Base-by-base conservation (phyloP, 1,139 yeast genomes). In the Pichia inconspicua region DNA sequence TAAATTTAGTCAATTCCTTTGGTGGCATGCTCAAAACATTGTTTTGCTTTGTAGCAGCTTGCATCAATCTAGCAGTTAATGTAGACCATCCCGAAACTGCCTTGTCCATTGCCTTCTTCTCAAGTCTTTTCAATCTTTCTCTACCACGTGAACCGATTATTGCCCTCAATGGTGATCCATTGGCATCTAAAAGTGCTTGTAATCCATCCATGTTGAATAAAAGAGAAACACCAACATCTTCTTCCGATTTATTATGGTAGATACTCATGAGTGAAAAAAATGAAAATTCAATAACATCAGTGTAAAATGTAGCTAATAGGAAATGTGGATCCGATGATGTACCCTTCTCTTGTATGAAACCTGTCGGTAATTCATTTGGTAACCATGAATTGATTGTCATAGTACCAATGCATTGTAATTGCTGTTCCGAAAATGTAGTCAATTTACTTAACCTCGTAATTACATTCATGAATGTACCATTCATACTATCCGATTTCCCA, bases 81-180 rank as follows among this genome's bases (percentile, higher is more conserved):
- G 74, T 75, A 57, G 85, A 84, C 97, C 97, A 90, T 57, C 84
- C 92, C 25, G 83, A 81, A 51, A 89, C 73, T 62, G 89, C 87
- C 55, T 82, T 69, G 60, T 84, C 86, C 58, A 86, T 69, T 45
- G 84, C 88, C 53, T 89, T 73, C 61, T 86, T 89, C 60, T 84
- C 80, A 55, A 88, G 66, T 57, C 80, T 78, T 44, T 76, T 83
- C 17, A 89, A 64, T 51, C 96, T 69, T 47, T 78, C 84, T 37
- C 71, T 65, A 0, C 96, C 96, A 5, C 72, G 63, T n/a, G 69
- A 64, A 1, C 90, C 89, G 43, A 89, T 66, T 27, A 82, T 72
- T 40, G 68, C 70, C 53, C 70, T 73, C 32, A 86, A 62, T 32
- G 74, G 76, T 40, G 86, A 74, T 12, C 40, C 40, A 40, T 55